Evolutionary conservation across 2,329 filamentous ascomycete species (phyloP), one percentile per base, ranked within the genome.

Genomic region (Aureobasidium vineae): DNA sequence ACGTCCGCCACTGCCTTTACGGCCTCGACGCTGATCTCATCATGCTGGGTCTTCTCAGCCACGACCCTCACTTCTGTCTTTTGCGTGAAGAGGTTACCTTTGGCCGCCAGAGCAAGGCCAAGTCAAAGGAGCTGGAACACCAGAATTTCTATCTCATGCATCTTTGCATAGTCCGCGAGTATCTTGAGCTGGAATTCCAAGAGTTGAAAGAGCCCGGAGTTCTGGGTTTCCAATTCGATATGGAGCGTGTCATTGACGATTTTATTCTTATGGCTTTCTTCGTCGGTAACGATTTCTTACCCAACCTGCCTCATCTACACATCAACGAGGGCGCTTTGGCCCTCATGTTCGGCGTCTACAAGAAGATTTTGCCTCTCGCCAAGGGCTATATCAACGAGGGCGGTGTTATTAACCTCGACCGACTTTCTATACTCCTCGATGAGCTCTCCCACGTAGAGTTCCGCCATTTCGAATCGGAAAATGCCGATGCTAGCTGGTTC

Each of bases 221-320:
- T 72, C 82, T 97, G 71, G 83, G 81, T 47, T 93, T 97, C 73
- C 82, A 86, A 57, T 99, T 96, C 75, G 90, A 99, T 75, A 89
- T 99, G 84, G 95, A 99, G 81, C 87, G 90, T 70, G 88, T 99
- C 74, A 98, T 99, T 80, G 95, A 99, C 77, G 95, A 99, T 82
- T 99, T 99, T 78, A 98, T 99, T 76, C 86, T 99, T 68, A 97
- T 99, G 92, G 94, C 93, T 56, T 99, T 99, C 81, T 99, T 99
- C 78, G 92, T 99, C 73, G 95, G 95, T 76, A 99, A 99, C 79
- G 95, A 99, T 85, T 99, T 99, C 81, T 85, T 99, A 77, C 95
- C 95, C 3, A 97, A 99, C 79, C 83, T 99, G 67, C 96, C 96
- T 5, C 91, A 96, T 74, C 80, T 99, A 70, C 95, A 99, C 79